phyloP scores from a whole-genome alignment of 164 flowering plant genomes.

The Vitis labrusca region DNA sequence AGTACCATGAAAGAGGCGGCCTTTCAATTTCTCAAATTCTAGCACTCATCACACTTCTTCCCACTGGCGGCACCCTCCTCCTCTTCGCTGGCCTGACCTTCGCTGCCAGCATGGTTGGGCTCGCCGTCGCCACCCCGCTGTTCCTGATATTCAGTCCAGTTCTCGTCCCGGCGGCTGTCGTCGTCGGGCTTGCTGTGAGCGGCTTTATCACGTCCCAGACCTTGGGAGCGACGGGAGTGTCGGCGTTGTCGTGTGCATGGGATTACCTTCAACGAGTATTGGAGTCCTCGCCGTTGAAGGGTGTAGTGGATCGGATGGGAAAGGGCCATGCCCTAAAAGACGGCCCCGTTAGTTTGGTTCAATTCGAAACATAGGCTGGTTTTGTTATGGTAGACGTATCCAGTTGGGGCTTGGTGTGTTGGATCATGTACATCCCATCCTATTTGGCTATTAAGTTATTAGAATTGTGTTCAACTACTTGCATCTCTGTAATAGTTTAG shows the following conservation, averaged over 20 bases:
- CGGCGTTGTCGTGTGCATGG: slow-evolving; percentile 41
- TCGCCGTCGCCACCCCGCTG: slow-evolving; percentile 40
- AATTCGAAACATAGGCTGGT: too few relatives aligned
- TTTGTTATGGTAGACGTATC: too few relatives aligned
- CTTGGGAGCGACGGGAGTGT: slow-evolving; percentile 50
- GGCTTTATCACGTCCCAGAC: slow-evolving; percentile 52
- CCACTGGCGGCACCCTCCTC: slow-evolving; percentile 45
- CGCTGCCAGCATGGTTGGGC: slow-evolving; percentile 32
- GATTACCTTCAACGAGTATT: slow-evolving; percentile 23
- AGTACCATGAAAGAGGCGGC: too few relatives aligned
- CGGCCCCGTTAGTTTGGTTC: too few relatives aligned
- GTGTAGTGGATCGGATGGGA: slow-evolving; percentile 8
- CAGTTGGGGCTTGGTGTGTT: too few relatives aligned
- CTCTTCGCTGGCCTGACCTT: slow-evolving; percentile 48
- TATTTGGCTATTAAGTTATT: too few relatives aligned
- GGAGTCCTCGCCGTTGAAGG: slow-evolving; percentile 29
- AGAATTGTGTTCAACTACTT: too few relatives aligned
- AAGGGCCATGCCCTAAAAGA: too few relatives aligned
- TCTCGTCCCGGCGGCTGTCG: slow-evolving; percentile 52
- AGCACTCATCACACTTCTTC: slow-evolving; percentile 30
- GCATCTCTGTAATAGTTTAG: too few relatives aligned
- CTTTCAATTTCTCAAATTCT: too few relatives aligned
- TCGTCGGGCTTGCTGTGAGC: slow-evolving; percentile 38
- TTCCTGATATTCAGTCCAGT: slow-evolving; percentile 62
- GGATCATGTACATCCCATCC: too few relatives aligned